Evolutionary conservation across 345 rosid species (phyloP), one percentile per base, ranked within the genome.

Genomic region (Citrus glauca): DNA sequence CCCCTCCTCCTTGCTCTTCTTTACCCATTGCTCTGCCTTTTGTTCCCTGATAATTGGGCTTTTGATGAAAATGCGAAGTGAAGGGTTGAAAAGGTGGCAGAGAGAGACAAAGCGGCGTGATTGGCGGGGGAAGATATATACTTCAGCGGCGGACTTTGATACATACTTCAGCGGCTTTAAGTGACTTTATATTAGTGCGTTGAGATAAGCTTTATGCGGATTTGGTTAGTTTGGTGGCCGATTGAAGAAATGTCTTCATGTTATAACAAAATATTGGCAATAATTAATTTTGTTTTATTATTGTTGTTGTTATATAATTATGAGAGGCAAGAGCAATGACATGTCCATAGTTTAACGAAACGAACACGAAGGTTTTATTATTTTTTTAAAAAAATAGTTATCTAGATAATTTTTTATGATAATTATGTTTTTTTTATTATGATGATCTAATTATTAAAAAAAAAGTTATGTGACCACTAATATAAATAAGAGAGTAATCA

Each of bases 41-140:
- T 25, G n/a, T 2, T 19, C 27, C 53, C 6, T 1, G 7, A 17
- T 50, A 42, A 8, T 11, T 48, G 76, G n/a, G 50, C 8, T 16
- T 14, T 62, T 7, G 69, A 66, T 73, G 82, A 22, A 38, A 40
- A 1, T 35, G 60, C 25, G 68, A 67, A 72, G 66, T 68, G 75
- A 9, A 76, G 14, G 33, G n/a, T 50, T 78, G 81, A 61, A 81
- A 81, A 82, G 81, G 59, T 61, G 70, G 80, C 45, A 69, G 24
- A 32, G 40, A 22, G 27, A 35, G 87, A 86, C 85, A 40, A 75
- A 61, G 87, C 89, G 80, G 84, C 91, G 91, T 76, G 82, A 88
- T 84, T 88, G 88, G 84, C 88, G 89, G 85, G 84, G 82, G 50
- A 0, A 45, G 2, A 1, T 28, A 68, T 33, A 38, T 22, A 53